Percentiles rank a stretch among this genome's conserved stretches.
Evolutionary conservation across 257 asterid genomes (phyloP).

Genomic region (Lithospermum erythrorhizon): DNA sequence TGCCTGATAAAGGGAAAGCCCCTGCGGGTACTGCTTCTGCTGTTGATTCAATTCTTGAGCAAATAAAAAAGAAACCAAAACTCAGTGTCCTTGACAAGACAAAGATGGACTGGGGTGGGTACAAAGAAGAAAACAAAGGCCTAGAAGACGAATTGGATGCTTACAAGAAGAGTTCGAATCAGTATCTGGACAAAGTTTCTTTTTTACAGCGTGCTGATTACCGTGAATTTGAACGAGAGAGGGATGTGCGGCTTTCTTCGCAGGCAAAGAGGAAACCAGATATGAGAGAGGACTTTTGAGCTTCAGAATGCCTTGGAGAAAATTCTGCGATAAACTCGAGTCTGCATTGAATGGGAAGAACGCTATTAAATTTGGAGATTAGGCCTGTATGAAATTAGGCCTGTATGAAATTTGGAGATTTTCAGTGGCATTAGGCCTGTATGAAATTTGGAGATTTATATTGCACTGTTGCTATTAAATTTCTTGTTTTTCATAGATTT

Average conservation of each 20-base stretch:
- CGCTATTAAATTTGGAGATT: background rate
- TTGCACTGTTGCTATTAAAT: no score
- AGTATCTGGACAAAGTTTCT: slow-evolving; percentile 74
- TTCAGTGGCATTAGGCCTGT: background rate
- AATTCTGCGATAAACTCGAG: background rate
- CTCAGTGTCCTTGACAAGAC: slow-evolving; percentile 94
- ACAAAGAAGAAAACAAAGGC: slow-evolving; percentile 77
- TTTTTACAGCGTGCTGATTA: slow-evolving; percentile 87
- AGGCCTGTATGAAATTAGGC: background rate
- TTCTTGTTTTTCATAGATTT: no score
- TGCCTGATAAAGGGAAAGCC: slow-evolving; percentile 52
- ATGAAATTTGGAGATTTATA: no score
- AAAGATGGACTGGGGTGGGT: slow-evolving; percentile 95
- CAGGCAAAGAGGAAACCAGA: slow-evolving; percentile 78
- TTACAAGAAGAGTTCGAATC: slow-evolving; percentile 87
- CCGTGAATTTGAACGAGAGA: slow-evolving; percentile 82
- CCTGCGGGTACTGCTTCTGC: slow-evolving; percentile 56
- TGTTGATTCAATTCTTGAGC: slow-evolving; percentile 83
- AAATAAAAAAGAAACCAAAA: slow-evolving; percentile 80
- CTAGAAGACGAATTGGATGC: slow-evolving; percentile 86
- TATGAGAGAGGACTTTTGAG: slow-evolving; percentile 62
- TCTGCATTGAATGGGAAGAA: background rate
- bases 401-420: no score
- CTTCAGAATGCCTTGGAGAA: background rate
- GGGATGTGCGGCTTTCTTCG: slow-evolving; percentile 76